These are phyloP conservation scores for Cutaneotrichosporon spelunceum DNA, from an alignment of 1,284 basidiomycete species.

Conservation along the genomic window DNA sequence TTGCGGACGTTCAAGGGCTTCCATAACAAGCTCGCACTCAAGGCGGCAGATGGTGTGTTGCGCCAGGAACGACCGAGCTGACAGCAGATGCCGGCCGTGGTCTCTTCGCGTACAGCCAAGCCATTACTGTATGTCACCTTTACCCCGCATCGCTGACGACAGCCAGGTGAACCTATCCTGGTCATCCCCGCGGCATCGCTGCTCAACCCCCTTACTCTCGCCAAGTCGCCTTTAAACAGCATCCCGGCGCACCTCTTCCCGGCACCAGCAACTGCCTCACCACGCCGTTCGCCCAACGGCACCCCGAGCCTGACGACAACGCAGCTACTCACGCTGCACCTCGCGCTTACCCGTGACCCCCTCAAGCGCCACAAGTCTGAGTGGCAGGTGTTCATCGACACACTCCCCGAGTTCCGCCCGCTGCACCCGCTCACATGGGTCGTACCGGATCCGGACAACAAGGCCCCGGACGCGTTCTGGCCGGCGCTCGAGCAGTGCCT, in stretches of 20 bases:
- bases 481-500: constrained; percentile 42
- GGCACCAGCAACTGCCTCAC: constrained; percentile 15
- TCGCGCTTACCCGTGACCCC: constrained; percentile 54
- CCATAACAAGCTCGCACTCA: constrained; percentile 22
- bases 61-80: not conserved
- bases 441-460: constrained; percentile 43
- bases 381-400: constrained; percentile 72
- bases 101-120: constrained; percentile 23
- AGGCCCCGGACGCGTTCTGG: constrained; percentile 28
- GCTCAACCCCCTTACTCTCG: constrained; percentile 66
- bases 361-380: constrained; percentile 54
- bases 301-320: constrained; percentile 46
- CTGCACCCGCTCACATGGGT: constrained; percentile 72
- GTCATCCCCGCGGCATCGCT: constrained; percentile 65
- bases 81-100: constrained; percentile 26
- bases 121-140: constrained; percentile 14
- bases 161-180: constrained; percentile 62
- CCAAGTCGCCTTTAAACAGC: constrained; percentile 23
- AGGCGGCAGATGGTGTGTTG: constrained; percentile 13
- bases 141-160: not conserved
- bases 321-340: constrained; percentile 62
- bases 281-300: constrained; percentile 11
- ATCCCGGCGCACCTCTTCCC: constrained; percentile 42
- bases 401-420: constrained; percentile 66
- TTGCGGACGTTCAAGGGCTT: constrained; percentile 24